These are phyloP conservation scores for Ophiostoma himal-ulmi DNA, from an alignment of 2,329 filamentous ascomycete species.

Conservation along the genomic window DNA sequence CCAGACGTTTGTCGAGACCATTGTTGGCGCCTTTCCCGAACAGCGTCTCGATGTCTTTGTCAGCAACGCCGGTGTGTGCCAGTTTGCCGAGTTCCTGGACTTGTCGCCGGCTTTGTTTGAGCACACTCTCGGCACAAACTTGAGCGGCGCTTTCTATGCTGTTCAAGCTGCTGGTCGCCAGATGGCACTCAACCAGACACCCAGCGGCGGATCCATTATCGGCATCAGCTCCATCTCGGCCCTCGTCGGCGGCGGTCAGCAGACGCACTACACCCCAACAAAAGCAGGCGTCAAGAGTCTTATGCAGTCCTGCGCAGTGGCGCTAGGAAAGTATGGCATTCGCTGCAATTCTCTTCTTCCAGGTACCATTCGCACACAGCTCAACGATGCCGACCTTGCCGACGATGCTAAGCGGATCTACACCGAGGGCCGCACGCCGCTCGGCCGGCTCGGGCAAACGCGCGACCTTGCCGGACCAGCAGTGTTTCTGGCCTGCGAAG, in stretches of 20 bases:
- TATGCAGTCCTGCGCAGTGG: constrained; percentile 63
- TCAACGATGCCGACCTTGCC: constrained; percentile 62
- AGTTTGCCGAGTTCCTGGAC: constrained; percentile 79
- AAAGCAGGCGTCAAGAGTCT: constrained; percentile 64
- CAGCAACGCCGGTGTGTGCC: constrained; percentile 81
- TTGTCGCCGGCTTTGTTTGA: constrained; percentile 65
- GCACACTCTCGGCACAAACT: constrained; percentile 70
- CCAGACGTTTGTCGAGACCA: constrained; percentile 16
- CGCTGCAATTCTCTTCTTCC: constrained; percentile 65
- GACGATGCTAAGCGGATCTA: constrained; percentile 59
- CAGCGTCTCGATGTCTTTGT: constrained; percentile 69
- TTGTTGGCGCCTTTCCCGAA: constrained; percentile 27
- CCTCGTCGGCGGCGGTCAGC: constrained; percentile 58
- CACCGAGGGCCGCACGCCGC: constrained; percentile 61
- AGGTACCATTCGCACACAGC: constrained; percentile 63
- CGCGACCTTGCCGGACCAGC: constrained; percentile 64
- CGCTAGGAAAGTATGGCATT: constrained; percentile 59
- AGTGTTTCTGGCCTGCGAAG: constrained; percentile 62
- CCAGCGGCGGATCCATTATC: constrained; percentile 69
- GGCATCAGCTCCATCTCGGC: constrained; percentile 44
- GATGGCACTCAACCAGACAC: constrained; percentile 60
- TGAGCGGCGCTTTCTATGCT: constrained; percentile 82
- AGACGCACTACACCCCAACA: constrained; percentile 67
- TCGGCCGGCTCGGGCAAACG: constrained; percentile 56
- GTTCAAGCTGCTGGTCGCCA: constrained; percentile 79